Base-by-base conservation (phyloP, 2,329 filamentous ascomycete genomes). In the Fusarium sp. region DNA sequence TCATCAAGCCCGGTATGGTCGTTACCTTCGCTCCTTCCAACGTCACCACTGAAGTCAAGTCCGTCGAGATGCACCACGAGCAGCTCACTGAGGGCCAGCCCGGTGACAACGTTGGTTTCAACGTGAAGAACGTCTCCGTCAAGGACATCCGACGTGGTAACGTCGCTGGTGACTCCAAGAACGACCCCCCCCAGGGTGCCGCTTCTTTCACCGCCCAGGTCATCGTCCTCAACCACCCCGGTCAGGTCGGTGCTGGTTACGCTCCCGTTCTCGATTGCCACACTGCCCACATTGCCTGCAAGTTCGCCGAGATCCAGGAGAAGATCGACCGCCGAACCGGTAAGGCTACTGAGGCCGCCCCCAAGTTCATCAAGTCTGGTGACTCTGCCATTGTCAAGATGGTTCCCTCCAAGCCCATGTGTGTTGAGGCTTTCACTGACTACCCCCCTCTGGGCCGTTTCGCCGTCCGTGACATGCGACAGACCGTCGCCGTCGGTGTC, bases 41-140 rank as follows among this genome's bases (percentile, higher is more conserved):
- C 92, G 95, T 99, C 86, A 98, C 96, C 92, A 98, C 96, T 91
- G 96, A 99, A 94, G 96, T 98, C 92, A 99, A 99, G 94, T 98
- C 95, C 87, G 96, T 99, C 83, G 96, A 99, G 91, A 99, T 99
- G 96, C 95, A 98, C 92, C 95, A 98, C 94, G 94, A 98, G 91
- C 95, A 98, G 93, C 95, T 99, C 80, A 73, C 85, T 78, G 92
- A 97, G 91, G 96, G 96, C 93, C 83, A 93, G 78, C 96, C 96
- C 83, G 96, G 96, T 92, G 96, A 99, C 94, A 99, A 99, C 91
- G 96, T 99, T 86, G 96, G 96, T 82, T 99, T 99, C 95, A 99
- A 99, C 94, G 95, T 99, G 89, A 99, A 99, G 95, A 99, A 99
- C 96, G 96, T 99, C 83, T 98, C 96, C 87, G 96, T 99, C 89